Conservation (phyloP, 202 grass and related monocot genomes). For the Musa balbisiana region DNA sequence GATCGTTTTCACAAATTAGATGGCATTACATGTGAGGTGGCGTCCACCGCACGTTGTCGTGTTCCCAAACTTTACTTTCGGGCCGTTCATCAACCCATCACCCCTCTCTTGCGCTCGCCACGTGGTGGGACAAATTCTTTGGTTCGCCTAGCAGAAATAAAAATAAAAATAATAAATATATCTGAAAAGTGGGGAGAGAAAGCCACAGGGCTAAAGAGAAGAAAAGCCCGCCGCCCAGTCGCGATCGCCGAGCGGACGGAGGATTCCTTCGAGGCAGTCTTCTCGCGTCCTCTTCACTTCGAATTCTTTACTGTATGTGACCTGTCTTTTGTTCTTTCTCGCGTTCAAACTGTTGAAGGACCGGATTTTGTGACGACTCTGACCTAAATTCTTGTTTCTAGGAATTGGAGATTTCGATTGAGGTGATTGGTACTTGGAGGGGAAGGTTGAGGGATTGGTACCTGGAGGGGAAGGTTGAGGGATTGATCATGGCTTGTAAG, state of each 20-base stretch:
- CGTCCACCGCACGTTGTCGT: not conserved
- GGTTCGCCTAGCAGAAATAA: not conserved
- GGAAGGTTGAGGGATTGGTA: not conserved
- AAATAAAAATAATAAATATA: too few relatives aligned
- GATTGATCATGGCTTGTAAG: constrained; percentile 10
- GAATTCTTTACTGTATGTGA: not conserved
- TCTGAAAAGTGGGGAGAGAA: not conserved
- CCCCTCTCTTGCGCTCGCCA: not conserved
- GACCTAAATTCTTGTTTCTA: too few relatives aligned
- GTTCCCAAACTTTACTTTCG: not conserved
- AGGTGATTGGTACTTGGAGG: not conserved
- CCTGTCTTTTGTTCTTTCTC: not conserved
- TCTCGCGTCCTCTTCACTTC: not conserved
- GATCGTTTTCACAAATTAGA: too few relatives aligned
- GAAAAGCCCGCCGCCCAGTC: not conserved
- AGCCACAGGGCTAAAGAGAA: not conserved
- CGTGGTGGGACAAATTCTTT: not conserved
- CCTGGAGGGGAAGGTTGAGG: not conserved
- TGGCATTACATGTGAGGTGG: not conserved
- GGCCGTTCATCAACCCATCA: not conserved
- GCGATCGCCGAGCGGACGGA: not conserved
- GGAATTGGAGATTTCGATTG: not conserved
- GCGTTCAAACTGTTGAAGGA: not conserved
- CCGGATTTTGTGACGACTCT: not conserved
- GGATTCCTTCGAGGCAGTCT: not conserved